Base-by-base conservation (phyloP, 345 rosid species). In the Anastatica hierochuntica region DNA sequence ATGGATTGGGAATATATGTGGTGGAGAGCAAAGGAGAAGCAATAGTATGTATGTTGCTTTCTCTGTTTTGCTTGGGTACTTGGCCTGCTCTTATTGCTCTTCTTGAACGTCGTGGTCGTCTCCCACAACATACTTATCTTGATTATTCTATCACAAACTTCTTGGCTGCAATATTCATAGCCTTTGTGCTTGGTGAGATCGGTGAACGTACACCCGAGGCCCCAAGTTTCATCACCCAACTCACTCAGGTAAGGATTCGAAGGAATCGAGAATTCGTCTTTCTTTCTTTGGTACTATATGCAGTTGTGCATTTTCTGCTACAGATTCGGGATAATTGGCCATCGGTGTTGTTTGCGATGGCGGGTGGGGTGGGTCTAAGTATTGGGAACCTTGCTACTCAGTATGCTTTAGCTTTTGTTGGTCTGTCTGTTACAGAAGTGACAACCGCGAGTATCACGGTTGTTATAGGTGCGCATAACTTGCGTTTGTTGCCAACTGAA, bases 121-220 rank as follows among this genome's bases (percentile, higher is more conserved):
- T 81, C 49, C 95, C 97, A 53, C 97, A 85, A 47, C 95, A 89
- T 43, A 85, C 94, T 53, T 89, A 81, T 63, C 94, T 85, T 12
- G 94, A 89, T 74, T 89, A 81, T 43, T 74, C 95, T 11, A 62
- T 81, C 64, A 75, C 88, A 10, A 89, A 83, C 70, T 76, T 85
- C 57, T 66, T 78, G 45, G 85, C 88, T 44, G 89, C 95, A 15
- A 23, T 78, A 14, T 60, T 89, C 54, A 81, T 83, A 21, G 97
- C 90, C 43, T 73, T 78, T 26, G 63, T 88, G 11, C 79, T 89
- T 44, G 95, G 95, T 38, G 70, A 75, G 67, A 56, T 85, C 1
- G 83, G 74, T 9, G 68, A 43, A 16, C 75, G 61, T 65, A 52
- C 73, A 7, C 63, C 43, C 0, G 69, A 69, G 49, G 34, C 62